Percentiles rank a stretch among this genome's conserved stretches.
These are phyloP conservation scores for Mortierella antarctica DNA, from an alignment of 192 early-diverging fungal species.

Conservation along the genomic window DNA sequence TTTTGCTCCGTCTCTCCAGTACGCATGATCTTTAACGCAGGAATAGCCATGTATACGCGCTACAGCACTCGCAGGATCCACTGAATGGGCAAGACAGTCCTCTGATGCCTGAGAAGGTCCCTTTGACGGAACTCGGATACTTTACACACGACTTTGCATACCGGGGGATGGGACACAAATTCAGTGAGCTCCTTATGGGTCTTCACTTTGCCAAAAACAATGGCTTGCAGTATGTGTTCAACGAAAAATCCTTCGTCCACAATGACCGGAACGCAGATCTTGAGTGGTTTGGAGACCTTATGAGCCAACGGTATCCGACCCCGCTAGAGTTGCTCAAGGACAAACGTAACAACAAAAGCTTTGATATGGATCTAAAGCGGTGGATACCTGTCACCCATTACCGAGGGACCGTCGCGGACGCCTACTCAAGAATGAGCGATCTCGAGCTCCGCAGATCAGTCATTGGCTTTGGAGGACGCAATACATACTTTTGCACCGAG, in stretches of 20 bases:
- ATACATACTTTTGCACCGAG: constrained; percentile 6
- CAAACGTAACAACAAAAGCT: not conserved
- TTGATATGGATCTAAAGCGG: not conserved
- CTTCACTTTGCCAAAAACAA: constrained; percentile 10
- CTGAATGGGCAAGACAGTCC: not conserved
- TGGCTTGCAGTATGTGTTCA: constrained; percentile 7
- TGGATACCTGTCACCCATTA: constrained; percentile 2
- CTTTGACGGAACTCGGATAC: constrained; percentile 2
- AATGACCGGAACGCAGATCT: constrained; percentile 5
- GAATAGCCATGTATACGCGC: constrained; percentile 89
- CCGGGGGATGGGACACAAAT: constrained; percentile 12
- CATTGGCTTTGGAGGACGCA: constrained; percentile 17
- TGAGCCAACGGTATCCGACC: constrained; percentile 6
- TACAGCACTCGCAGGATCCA: constrained; percentile 79
- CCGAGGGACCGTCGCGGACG: not conserved
- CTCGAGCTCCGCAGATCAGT: not conserved
- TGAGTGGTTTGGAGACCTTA: constrained; percentile 3
- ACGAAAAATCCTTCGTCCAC: not conserved
- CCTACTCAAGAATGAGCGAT: not conserved
- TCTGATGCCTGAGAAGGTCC: not conserved
- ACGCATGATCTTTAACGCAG: constrained; percentile 78
- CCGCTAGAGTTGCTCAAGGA: not conserved
- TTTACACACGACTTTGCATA: constrained; percentile 8
- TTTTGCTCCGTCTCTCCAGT: too few species aligned
- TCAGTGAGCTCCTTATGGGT: constrained; percentile 12